Evolutionary conservation across 2,329 filamentous ascomycete genomes (phyloP), one percentile per base, ranked within the genome.

Genomic region (Penicillium sp.): DNA sequence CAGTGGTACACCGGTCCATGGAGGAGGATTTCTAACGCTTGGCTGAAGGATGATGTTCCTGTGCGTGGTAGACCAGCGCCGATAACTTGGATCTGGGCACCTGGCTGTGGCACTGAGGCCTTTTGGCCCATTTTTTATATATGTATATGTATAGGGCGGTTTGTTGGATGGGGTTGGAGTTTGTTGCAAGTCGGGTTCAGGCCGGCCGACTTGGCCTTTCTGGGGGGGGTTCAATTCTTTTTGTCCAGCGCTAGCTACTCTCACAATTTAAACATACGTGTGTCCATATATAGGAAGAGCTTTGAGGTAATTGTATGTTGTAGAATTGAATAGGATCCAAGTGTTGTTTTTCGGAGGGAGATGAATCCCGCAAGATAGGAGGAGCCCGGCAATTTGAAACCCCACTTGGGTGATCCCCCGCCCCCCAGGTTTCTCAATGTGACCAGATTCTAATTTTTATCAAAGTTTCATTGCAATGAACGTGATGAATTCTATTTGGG

Each of bases 1-100:
- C 78, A 76, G 57, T 82, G 79, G 61, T 79, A 75, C 40, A 78
- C 73, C 3, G 80, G 79, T 0, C 76, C 79, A 35, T 77, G 63
- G 6, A 81, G 74, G 3, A 82, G 70, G 52, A 74, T 77, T 55
- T 70, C 72, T 8, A 82, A 66, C 1, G 80, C 80, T 36, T 74
- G 60, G 32, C 75, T 75, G 69, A 81, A 78, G 23, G 80, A 80
- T 9, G 79, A 70, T 1, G 79, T 81, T 13, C 79, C 79, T 1
- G 79, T 81, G 46, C 79, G 72, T 13, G 78, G 53, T n/a, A 68
- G 55, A 0, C 66, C 66, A 4, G 66, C 65, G 13, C 65, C 66
- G 48, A 68, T 68, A 29, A 68, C 63, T 51, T 61, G 59, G 34
- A 68, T 57, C 4, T 35, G 50, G 10, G 61, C 51, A 2, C 61